A percentile compares a stretch with the other conserved stretches of the same genome.
These are phyloP conservation scores for Scheffersomyces segobiensis DNA, from an alignment of 1,139 yeast species.

Conservation along the genomic window DNA sequence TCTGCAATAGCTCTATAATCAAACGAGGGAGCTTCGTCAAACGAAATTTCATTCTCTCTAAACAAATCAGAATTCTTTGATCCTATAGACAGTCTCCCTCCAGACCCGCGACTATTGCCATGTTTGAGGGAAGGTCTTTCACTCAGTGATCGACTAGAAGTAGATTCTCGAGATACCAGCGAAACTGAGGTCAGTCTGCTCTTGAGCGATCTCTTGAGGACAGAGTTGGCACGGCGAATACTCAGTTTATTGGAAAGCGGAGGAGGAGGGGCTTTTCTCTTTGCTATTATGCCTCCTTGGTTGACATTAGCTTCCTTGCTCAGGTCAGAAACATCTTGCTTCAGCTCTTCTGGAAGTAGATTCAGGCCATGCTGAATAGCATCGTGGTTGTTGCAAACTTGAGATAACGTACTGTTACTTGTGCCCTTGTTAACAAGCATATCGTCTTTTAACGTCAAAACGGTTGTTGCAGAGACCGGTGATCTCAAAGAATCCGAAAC, in stretches of 20 bases:
- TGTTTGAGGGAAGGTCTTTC: background rate
- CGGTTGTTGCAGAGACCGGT: conserved; percentile 42
- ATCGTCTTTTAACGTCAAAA: conserved; percentile 33
- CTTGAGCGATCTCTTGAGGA: conserved; percentile 4
- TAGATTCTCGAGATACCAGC: conserved; percentile 14
- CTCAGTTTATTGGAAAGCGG: conserved; percentile 31
- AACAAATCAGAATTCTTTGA: conserved; percentile 48
- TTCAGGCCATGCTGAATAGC: background rate
- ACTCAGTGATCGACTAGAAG: conserved; percentile 17
- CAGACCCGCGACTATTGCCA: background rate
- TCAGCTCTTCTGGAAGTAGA: background rate
- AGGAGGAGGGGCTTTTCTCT: conserved; percentile 76
- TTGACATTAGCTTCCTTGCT: background rate
- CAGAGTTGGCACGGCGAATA: conserved; percentile 11
- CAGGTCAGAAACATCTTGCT: background rate
- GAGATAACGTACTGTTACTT: background rate
- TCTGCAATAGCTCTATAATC: conserved; percentile 17
- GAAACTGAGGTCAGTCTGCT: conserved; percentile 9
- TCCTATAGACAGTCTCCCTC: conserved; percentile 11
- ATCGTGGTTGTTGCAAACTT: background rate
- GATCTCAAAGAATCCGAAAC: conserved; percentile 34
- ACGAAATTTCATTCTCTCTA: conserved; percentile 66
- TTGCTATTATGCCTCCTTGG: conserved; percentile 50
- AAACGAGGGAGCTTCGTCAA: conserved; percentile 69
- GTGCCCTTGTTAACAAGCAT: background rate